Evolutionary conservation across 306 rosid species (phyloP).

Genomic region (Quercus robur): DNA sequence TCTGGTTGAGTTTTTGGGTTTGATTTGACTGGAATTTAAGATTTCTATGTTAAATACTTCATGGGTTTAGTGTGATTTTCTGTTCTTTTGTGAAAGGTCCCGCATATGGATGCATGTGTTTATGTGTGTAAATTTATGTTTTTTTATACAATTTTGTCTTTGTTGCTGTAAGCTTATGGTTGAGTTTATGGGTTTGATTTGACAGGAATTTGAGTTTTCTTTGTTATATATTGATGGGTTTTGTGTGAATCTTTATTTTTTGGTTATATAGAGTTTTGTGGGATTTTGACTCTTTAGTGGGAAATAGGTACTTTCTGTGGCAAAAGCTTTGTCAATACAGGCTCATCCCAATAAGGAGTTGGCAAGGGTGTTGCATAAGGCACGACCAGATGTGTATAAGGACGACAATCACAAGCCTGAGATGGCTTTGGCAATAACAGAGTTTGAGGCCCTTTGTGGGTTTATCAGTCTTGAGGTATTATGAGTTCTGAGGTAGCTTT

Average conservation of each 20-base stretch:
- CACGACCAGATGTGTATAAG: constrained; percentile 65
- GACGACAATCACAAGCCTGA: constrained; percentile 97
- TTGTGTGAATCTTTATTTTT: constrained; percentile 3
- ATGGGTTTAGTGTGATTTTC: background rate
- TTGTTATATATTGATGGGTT: too few species aligned
- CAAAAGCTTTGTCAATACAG: constrained; percentile 86
- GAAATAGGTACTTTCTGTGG: constrained; percentile 79
- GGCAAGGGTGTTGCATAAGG: constrained; percentile 75
- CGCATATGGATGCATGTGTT: too few species aligned
- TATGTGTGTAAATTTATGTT: too few species aligned
- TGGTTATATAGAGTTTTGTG: background rate
- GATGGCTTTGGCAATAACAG: constrained; percentile 84
- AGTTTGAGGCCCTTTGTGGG: constrained; percentile 91
- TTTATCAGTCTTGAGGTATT: constrained; percentile 68
- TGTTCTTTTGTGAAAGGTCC: background rate
- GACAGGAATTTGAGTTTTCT: too few species aligned
- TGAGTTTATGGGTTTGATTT: too few species aligned
- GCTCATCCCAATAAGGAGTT: constrained; percentile 95
- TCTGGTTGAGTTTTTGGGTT: background rate
- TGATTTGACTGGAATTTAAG: background rate
- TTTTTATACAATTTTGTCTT: too few species aligned
- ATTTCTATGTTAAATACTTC: background rate
- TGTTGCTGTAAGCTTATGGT: too few species aligned
- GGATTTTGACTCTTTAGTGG: background rate
- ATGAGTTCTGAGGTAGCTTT: background rate